phyloP scores from a whole-genome alignment of 73 alveolate genomes.

The Paramecium tetraurelia region DNA sequence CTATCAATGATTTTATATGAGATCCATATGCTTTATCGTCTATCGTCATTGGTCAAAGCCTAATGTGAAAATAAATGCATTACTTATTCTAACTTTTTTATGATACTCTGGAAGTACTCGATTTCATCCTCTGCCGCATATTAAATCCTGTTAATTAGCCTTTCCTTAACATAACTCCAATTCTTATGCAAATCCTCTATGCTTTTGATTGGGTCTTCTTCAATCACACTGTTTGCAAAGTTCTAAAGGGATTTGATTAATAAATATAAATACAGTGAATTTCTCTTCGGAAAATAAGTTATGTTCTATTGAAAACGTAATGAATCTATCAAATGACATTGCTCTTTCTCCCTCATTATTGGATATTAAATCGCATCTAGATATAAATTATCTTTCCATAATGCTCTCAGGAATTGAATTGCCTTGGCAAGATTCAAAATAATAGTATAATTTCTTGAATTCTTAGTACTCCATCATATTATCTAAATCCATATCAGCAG shows the following conservation, averaged over 20 bases:
- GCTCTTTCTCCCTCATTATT: constrained; percentile 39
- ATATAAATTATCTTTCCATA: neutral
- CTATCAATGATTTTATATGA: neutral
- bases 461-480: constrained; percentile 39
- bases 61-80: neutral
- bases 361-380: neutral
- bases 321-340: constrained; percentile 32
- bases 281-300: constrained; percentile 8
- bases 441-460: constrained; percentile 24
- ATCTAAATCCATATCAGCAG: constrained; percentile 56
- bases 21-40: neutral
- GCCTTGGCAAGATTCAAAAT: neutral
- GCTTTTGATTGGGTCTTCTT: neutral
- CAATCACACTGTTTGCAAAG: neutral
- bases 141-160: neutral
- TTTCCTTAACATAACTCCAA: neutral
- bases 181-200: neutral
- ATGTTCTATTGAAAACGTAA: constrained; percentile 13
- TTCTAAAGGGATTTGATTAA: neutral
- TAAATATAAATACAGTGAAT: neutral
- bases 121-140: constrained; percentile 13
- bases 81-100: neutral
- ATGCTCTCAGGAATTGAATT: neutral
- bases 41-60: neutral
- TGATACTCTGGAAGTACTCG: neutral